Base-by-base conservation (phyloP, 805 yeast species). In the Ogataea naganishii region DNA sequence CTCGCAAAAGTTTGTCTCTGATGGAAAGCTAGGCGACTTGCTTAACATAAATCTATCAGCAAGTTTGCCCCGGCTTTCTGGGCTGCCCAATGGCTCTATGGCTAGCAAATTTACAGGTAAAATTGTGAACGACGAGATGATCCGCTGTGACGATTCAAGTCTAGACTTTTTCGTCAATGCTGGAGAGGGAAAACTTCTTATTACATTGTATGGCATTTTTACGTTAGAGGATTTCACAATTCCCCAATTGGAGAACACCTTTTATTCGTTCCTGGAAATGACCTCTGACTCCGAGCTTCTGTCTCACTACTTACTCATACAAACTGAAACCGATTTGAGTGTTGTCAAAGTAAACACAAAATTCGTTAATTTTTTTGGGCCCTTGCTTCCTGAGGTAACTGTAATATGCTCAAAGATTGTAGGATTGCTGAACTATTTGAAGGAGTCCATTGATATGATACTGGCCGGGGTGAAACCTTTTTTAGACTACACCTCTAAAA, bases 401-500 rank as follows among this genome's bases (percentile, higher is more conserved):
- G 35, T 51, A 6, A 42, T 51, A 5, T 55, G 63, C 26, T 54
- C 66, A 5, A 56, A 55, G 31, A 36, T 62, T 7, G 43, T 57
- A 15, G 56, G 60, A 5, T 31, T 58, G 5, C 30, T 61, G 17
- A 49, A 49, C 0, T 56, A 59, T 30, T 34, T 62, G 6, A 49
- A 56, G 21, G 63, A 57, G 17, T 41, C 57, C 9, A 34, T 60
- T 6, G 44, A 40, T 0, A 45, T 39, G 14, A 31, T 60, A 4
- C 40, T 45, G 1, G 39, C 42, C 4, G 62, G 60, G 7, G 46
- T 52, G 16, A 60, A 49, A 33, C 51, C 58, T 1, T 64, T 57
- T 27, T 35, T 55, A 1, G 70, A 63, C 18, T 61, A 60, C 34
- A 53, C 56, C 5, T 38, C 40, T 9, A 53, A 56, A 34, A 51